Conservation (phyloP, 805 yeast genomes). For the Teunomyces lycoperdinae region DNA sequence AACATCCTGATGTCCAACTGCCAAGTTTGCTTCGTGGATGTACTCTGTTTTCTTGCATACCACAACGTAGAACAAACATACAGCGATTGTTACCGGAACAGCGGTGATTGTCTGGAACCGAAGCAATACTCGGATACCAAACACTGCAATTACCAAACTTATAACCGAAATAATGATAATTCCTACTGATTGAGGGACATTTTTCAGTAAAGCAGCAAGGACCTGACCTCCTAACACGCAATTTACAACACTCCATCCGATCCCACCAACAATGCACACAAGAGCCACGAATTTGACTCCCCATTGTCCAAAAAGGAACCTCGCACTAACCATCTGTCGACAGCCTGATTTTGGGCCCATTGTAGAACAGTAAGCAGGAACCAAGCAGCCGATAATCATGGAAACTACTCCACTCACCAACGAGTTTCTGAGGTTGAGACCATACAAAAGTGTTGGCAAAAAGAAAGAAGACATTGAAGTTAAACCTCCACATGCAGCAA, state of each 20-base stretch:
- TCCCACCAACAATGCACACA: conserved; percentile 29
- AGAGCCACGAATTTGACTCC: conserved; percentile 30
- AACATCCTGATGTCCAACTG: conserved; percentile 9
- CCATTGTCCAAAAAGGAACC: conserved; percentile 36
- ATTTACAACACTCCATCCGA: conserved; percentile 40
- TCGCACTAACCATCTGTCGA: conserved; percentile 36
- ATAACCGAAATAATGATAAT: conserved; percentile 27
- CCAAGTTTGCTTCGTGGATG: conserved; percentile 16
- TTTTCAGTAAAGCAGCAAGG: conserved; percentile 23
- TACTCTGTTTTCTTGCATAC: conserved; percentile 22
- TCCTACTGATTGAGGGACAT: conserved; percentile 27
- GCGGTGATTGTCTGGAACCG: conserved; percentile 27
- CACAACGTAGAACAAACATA: conserved; percentile 29
- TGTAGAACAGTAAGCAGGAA: conserved; percentile 36
- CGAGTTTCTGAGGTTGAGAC: conserved; percentile 24
- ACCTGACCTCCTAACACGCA: conserved; percentile 39
- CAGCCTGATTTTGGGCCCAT: conserved; percentile 40
- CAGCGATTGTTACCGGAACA: conserved; percentile 28
- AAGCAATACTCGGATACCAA: conserved; percentile 31
- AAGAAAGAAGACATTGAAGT: conserved; percentile 39
- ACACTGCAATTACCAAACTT: conserved; percentile 28
- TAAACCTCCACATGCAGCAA: conserved; percentile 38
- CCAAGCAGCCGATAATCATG: conserved; percentile 31
- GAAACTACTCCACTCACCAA: conserved; percentile 30
- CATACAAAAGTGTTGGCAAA: conserved; percentile 28